phyloP scores from a whole-genome alignment of 139 green algal genomes.

The Tetraselmis chui region DNA sequence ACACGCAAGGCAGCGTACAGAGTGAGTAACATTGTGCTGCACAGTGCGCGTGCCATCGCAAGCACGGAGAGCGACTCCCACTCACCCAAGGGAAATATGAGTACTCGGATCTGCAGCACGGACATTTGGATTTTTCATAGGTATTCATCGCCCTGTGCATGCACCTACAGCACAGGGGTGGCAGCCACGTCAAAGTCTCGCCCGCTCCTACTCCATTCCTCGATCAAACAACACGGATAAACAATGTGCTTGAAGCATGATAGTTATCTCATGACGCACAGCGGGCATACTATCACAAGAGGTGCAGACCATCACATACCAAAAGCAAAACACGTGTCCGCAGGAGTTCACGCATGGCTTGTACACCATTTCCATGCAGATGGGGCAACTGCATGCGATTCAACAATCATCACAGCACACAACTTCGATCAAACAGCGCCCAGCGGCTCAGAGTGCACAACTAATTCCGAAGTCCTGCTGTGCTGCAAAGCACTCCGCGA shows the following conservation, averaged over 20 bases:
- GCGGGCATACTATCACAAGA: neutral
- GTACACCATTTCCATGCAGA: neutral
- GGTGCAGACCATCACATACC: neutral
- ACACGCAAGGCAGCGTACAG: too few relatives aligned
- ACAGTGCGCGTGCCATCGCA: neutral
- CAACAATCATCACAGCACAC: too few relatives aligned
- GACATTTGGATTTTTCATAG: neutral
- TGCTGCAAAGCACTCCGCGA: too few relatives aligned
- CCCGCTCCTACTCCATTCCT: neutral
- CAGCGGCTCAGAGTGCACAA: too few relatives aligned
- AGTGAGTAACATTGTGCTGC: neutral
- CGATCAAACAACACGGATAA: too few relatives aligned
- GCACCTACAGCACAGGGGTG: neutral
- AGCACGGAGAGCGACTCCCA: neutral
- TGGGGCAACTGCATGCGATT: neutral
- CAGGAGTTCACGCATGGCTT: neutral
- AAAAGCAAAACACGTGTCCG: neutral
- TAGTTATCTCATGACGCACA: too few relatives aligned
- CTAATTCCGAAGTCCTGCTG: too few relatives aligned
- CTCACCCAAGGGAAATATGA: neutral
- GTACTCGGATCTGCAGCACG: neutral
- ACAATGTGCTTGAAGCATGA: too few relatives aligned
- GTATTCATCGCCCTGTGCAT: neutral
- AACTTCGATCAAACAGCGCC: too few relatives aligned
- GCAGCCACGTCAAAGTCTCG: neutral